phyloP scores from a whole-genome alignment of 139 green algal species.

The Ettlia oleoabundans region DNA sequence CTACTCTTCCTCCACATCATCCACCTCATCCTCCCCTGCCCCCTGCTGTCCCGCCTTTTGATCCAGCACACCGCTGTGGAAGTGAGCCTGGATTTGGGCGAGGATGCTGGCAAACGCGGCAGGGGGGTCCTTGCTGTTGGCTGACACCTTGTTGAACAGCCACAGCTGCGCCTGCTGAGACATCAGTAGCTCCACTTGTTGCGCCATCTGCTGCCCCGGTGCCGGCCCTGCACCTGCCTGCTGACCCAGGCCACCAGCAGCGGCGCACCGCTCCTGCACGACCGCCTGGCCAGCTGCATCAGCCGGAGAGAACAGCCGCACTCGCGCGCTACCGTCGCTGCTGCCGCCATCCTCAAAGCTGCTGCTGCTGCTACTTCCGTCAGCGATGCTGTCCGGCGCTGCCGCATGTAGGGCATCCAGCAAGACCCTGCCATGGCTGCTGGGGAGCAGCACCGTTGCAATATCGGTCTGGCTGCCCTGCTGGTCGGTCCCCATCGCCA shows the following conservation, averaged over 20 bases:
- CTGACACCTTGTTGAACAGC: slow-evolving; percentile 21
- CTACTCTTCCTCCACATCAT: not conserved
- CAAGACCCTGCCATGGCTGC: not conserved
- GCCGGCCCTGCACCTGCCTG: not conserved
- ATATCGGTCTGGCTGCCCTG: slow-evolving; percentile 1
- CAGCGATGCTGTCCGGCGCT: not conserved
- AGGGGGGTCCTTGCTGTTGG: not conserved
- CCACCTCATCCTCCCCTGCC: not conserved
- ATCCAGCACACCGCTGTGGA: not conserved
- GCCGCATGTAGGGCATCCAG: not conserved
- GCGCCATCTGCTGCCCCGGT: not conserved
- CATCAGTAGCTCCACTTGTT: slow-evolving; percentile 20
- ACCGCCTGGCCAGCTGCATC: too few relatives aligned
- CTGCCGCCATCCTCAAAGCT: not conserved
- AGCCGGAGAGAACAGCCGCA: not conserved
- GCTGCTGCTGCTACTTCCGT: not conserved
- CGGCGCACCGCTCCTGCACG: too few relatives aligned
- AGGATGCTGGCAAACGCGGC: not conserved
- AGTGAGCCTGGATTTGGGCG: slow-evolving; percentile 6
- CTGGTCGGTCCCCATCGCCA: slow-evolving; percentile 25
- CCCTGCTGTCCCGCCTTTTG: not conserved
- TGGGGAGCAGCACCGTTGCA: slow-evolving; percentile 9
- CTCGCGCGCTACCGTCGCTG: not conserved
- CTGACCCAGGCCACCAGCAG: too few relatives aligned
- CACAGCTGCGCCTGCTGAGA: not conserved